Evolutionary conservation across 2,329 filamentous ascomycete genomes (phyloP).

Genomic region (Colletotrichum trifolii): DNA sequence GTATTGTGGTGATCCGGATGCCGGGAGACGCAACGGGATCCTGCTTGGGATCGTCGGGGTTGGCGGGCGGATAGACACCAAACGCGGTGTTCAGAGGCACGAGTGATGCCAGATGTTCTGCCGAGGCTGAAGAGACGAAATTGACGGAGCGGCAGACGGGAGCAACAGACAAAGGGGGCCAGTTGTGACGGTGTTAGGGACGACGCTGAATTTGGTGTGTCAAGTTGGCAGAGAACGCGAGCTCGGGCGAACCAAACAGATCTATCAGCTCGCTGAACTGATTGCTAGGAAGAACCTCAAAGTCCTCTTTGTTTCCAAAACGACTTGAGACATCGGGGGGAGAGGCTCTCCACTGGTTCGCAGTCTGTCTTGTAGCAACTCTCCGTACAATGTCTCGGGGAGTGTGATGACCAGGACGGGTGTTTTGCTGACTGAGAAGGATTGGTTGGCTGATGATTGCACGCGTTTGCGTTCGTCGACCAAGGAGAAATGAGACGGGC

Average conservation of each 20-base stretch:
- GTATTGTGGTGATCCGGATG: constrained; percentile 11
- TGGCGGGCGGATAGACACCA: constrained; percentile 12
- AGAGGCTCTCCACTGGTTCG: constrained; percentile 41
- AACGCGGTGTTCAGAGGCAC: constrained; percentile 21
- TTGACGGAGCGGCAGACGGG: constrained; percentile 15
- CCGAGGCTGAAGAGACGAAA: constrained; percentile 26
- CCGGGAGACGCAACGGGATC: constrained; percentile 22
- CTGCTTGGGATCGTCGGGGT: constrained; percentile 21
- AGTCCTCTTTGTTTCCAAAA: constrained; percentile 46
- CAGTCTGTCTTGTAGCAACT: constrained; percentile 34
- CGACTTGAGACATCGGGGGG: constrained; percentile 47
- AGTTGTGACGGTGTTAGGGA: constrained; percentile 26
- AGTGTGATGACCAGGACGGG: constrained; percentile 19
- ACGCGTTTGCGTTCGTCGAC: constrained; percentile 25
- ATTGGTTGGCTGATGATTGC: constrained; percentile 9
- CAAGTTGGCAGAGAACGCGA: constrained; percentile 36
- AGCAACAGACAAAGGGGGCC: constrained; percentile 24
- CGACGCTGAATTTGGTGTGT: constrained; percentile 20
- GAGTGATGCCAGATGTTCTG: constrained; percentile 6
- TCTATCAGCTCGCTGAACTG: constrained; percentile 38
- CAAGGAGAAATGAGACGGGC: constrained; percentile 8
- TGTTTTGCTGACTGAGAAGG: constrained; percentile 20
- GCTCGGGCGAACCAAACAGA: constrained; percentile 39
- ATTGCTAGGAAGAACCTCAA: constrained; percentile 39
- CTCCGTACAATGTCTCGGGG: constrained; percentile 36